These are phyloP conservation scores for Neopestalotiopsis clavispora DNA, from an alignment of 2,329 filamentous ascomycete species.

Conservation along the genomic window DNA sequence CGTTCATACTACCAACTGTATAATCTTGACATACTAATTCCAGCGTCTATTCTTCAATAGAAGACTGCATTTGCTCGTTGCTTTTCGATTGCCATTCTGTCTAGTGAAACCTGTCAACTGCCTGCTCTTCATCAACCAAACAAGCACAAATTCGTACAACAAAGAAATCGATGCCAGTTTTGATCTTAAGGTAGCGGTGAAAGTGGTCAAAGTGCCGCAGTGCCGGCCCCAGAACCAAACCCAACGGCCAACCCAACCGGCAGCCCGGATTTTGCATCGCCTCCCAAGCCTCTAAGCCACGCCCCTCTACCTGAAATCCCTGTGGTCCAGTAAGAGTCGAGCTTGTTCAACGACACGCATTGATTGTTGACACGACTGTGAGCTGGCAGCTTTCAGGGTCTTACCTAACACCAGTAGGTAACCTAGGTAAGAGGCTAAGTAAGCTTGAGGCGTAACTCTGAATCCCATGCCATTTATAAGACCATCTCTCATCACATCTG, in stretches of 20 bases:
- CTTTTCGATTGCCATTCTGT: too few species aligned
- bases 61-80: too few species aligned
- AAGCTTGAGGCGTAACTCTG: neutral
- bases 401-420: too few species aligned
- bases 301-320: constrained; percentile 18
- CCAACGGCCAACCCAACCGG: neutral
- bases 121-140: too few species aligned
- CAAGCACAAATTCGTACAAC: too few species aligned
- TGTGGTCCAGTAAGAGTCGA: constrained; percentile 5
- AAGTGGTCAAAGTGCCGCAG: neutral
- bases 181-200: neutral
- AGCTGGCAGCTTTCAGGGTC: neutral
- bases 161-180: neutral
- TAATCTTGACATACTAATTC: too few species aligned
- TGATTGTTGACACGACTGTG: constrained; percentile 4
- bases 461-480: constrained; percentile 3
- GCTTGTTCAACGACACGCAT: constrained; percentile 16
- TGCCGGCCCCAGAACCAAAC: constrained; percentile 2
- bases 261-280: constrained; percentile 17
- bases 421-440: constrained; percentile 13
- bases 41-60: too few species aligned
- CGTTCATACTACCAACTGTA: too few species aligned
- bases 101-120: too few species aligned
- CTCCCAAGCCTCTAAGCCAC: constrained; percentile 22
- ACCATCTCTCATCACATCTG: constrained; percentile 1